Evolutionary conservation across 2,329 filamentous ascomycete species (phyloP), one percentile per base, ranked within the genome.

Genomic region (Graphiopsis chlorocephala): DNA sequence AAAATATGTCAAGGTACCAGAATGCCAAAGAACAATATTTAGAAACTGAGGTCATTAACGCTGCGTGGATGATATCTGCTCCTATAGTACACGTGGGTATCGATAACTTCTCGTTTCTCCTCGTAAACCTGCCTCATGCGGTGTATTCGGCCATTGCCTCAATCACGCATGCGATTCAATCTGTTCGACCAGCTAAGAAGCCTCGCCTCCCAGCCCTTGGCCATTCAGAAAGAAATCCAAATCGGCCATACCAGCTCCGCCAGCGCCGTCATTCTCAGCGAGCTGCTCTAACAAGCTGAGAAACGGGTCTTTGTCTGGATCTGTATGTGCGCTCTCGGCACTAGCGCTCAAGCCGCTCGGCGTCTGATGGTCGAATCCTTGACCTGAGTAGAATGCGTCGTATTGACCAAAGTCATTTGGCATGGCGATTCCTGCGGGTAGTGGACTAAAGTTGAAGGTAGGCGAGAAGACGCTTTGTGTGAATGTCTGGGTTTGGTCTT

Each of bases 231-330:
- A 93, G 77, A 92, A 93, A 75, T 94, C 91, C 71, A 95, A 79
- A 73, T 94, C 91, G 68, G 85, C 89, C 14, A 89, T 89, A 11
- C 88, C 85, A 0, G 88, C 90, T 28, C 70, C 66, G 60, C 85
- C 81, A 48, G 83, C 82, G 61, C 90, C 85, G 76, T 94, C 91
- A 71, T 92, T 93, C 76, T 95, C 91, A 0, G 91, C 91, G 65
- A 95, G 82, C 77, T 95, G 91, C 75, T 95, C 91, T 38, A 95
- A 79, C 48, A 95, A 78, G 67, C 86, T 90, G 47, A 95, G 77
- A 73, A 96, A 95, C 0, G 91, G 91, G 72, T 95, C 92, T 70
- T 91, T 93, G 69, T 94, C 91, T 23, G 73, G 71, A 66, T 80
- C 79, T 25, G 78, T 79, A 58, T 79, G 75, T 59, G 73, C 75